Evolutionary conservation across 192 early-diverging fungal species (phyloP).

Genomic region (Lunasporangiospora selenospora): DNA sequence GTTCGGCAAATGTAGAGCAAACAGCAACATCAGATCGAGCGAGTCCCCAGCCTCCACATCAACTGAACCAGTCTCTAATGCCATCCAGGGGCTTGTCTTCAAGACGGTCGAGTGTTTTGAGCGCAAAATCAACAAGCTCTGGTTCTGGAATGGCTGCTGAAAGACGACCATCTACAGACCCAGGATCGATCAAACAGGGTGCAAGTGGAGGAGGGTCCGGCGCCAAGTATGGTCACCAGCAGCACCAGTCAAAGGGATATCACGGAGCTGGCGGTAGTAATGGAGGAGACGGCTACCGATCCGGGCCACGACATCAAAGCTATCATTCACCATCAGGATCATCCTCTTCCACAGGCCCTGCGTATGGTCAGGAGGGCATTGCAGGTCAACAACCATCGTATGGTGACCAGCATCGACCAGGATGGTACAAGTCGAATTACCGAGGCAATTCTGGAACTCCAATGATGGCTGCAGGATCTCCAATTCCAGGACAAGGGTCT

Average conservation of each 20-base stretch:
- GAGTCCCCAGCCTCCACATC: neutral
- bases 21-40: no score
- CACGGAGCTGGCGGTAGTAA: neutral
- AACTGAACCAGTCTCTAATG: slow-evolving; percentile 6
- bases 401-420: slow-evolving; percentile 13
- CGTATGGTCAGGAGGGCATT: slow-evolving; percentile 5
- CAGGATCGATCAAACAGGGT: no score
- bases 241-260: neutral
- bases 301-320: neutral
- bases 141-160: slow-evolving; percentile 12
- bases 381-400: neutral
- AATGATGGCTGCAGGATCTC: neutral
- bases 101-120: slow-evolving; percentile 34
- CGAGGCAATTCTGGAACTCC: slow-evolving; percentile 1
- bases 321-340: neutral
- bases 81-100: slow-evolving; percentile 22
- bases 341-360: neutral
- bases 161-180: slow-evolving; percentile 18
- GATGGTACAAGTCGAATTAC: slow-evolving; percentile 29
- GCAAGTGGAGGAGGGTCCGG: no score
- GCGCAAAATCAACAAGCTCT: slow-evolving; percentile 19
- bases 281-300: neutral
- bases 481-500: neutral
- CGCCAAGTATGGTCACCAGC: no score
- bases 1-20: no score